These are phyloP conservation scores for Hsuehochloa calcarea DNA, from an alignment of 176 grass and related monocot species.

Conservation along the genomic window DNA sequence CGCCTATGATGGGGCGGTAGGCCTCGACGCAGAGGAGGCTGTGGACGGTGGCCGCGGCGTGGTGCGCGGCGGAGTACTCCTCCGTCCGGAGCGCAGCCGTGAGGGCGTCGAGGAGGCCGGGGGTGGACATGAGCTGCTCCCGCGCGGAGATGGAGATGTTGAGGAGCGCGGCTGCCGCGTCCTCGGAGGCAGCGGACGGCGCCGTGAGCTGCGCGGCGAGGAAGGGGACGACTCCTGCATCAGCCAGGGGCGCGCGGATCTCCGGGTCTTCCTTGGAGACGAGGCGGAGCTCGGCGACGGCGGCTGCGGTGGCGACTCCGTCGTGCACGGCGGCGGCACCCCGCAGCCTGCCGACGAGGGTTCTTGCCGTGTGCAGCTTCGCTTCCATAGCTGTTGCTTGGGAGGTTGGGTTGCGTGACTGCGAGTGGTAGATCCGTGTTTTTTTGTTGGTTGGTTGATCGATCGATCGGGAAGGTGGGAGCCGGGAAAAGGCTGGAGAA, in stretches of 20 bases:
- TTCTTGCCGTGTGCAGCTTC: constrained; percentile 56
- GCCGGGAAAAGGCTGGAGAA: neutral
- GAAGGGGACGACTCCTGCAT: constrained; percentile 59
- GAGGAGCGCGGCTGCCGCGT: constrained; percentile 83
- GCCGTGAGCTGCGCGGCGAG: constrained; percentile 52
- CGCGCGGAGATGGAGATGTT: constrained; percentile 81
- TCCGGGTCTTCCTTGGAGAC: constrained; percentile 73
- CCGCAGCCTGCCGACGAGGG: constrained; percentile 58
- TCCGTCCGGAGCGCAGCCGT: constrained; percentile 49
- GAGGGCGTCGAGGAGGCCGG: constrained; percentile 74
- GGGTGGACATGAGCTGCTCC: constrained; percentile 60
- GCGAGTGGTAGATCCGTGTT: neutral
- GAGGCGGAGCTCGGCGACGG: constrained; percentile 61
- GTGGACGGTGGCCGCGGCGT: constrained; percentile 72
- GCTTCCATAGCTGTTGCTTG: constrained; percentile 50
- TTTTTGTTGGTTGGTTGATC: neutral
- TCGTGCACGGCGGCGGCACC: constrained; percentile 38
- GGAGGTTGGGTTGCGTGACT: neutral
- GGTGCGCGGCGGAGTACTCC: constrained; percentile 41
- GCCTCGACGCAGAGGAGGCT: constrained; percentile 75
- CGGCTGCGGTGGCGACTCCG: constrained; percentile 28
- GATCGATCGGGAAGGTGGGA: neutral
- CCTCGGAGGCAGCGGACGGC: constrained; percentile 22
- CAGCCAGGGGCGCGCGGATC: constrained; percentile 49
- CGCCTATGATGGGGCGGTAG: constrained; percentile 60